phyloP scores from a whole-genome alignment of 164 flowering plant species.

The Magnolia changhungtana region DNA sequence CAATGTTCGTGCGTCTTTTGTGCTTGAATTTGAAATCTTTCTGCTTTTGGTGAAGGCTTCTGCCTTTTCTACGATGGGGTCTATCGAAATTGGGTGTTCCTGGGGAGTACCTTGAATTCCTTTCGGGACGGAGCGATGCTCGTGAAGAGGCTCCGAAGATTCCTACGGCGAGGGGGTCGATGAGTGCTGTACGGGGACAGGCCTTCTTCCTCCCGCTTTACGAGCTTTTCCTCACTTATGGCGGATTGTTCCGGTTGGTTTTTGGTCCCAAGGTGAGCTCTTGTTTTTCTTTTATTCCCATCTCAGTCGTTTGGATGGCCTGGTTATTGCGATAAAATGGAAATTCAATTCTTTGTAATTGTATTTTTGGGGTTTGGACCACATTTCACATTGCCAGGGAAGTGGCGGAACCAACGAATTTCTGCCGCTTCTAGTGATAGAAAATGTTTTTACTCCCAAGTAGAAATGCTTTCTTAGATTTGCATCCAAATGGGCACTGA shows the following conservation, averaged over 20 bases:
- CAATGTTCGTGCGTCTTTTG: background rate
- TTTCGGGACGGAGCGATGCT: conserved; percentile 36
- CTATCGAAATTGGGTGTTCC: conserved; percentile 64
- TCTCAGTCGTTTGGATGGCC: background rate
- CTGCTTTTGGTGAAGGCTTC: conserved; percentile 36
- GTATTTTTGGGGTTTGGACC: background rate
- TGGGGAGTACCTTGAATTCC: conserved; percentile 36
- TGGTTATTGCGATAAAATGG: background rate
- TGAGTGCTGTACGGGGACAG: conserved; percentile 55
- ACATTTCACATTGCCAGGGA: background rate
- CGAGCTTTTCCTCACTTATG: conserved; percentile 84
- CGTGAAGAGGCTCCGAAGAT: conserved; percentile 38
- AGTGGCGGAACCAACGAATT: background rate
- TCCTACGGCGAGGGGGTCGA: conserved; percentile 83
- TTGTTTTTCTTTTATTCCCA: conserved; percentile 14
- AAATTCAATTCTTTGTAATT: background rate
- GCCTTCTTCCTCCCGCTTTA: conserved; percentile 87
- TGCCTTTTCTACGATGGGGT: conserved; percentile 38
- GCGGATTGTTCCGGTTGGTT: conserved; percentile 77
- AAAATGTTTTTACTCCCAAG: background rate
- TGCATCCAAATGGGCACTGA: background rate
- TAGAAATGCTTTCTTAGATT: background rate
- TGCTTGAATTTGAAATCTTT: conserved; percentile 1
- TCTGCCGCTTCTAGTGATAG: background rate
- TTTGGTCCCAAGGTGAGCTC: conserved; percentile 85